A percentile compares a stretch with the other conserved stretches of the same genome.
Conservation (phyloP, 768 basidiomycete species). For the Mycena capillaripes region DNA sequence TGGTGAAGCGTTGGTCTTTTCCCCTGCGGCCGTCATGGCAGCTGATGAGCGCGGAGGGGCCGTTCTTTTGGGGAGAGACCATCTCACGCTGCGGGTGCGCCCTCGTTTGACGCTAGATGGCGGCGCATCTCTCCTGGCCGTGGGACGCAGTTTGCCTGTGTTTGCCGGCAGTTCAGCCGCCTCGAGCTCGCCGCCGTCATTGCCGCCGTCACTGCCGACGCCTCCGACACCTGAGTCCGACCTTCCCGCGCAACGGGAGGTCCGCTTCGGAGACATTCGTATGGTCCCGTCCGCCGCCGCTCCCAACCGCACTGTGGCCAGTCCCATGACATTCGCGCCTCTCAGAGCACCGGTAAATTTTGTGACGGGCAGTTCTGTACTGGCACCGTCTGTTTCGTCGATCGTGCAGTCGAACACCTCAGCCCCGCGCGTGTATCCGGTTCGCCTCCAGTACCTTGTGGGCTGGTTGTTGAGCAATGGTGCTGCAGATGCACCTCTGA, state of each 20-base stretch:
- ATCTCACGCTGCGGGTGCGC: background rate
- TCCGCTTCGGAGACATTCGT: too few relatives aligned
- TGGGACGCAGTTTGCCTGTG: background rate
- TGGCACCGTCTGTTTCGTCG: background rate
- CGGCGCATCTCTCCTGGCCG: background rate
- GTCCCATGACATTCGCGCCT: background rate
- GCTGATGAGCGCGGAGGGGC: slow-evolving; percentile 12
- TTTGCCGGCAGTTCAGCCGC: background rate
- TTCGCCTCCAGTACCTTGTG: slow-evolving; percentile 16
- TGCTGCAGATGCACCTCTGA: slow-evolving; percentile 6
- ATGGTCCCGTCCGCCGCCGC: background rate
- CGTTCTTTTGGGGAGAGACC: slow-evolving; percentile 1
- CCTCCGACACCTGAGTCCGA: background rate
- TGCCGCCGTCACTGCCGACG: background rate
- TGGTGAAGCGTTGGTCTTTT: slow-evolving; percentile 33
- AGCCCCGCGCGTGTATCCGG: background rate
- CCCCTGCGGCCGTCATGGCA: slow-evolving; percentile 21
- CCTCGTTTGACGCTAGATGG: slow-evolving; percentile 9
- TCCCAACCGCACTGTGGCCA: background rate
- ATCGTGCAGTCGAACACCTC: background rate
- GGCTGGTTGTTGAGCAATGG: slow-evolving; percentile 6
- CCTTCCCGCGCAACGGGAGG: background rate
- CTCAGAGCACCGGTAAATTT: background rate
- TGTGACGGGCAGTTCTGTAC: background rate
- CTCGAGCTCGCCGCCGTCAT: slow-evolving; percentile 1